phyloP scores from a whole-genome alignment of 352 stramenopile genomes.

The Phytopythium aichiense region DNA sequence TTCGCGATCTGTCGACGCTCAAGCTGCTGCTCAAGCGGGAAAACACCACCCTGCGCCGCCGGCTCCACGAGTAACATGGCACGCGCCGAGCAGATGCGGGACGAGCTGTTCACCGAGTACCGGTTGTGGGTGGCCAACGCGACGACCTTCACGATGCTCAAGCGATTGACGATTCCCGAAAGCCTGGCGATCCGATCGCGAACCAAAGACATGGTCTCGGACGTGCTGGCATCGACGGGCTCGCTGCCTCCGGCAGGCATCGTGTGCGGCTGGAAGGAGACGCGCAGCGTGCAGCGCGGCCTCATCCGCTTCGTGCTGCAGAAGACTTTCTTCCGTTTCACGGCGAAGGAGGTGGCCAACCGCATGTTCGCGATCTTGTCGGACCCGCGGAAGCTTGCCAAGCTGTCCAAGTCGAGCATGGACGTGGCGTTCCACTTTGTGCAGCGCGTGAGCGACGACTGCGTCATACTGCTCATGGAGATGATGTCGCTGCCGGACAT shows the following conservation, averaged over 20 bases:
- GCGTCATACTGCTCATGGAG: constrained; percentile 9
- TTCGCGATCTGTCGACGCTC: not conserved
- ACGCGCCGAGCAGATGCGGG: not conserved
- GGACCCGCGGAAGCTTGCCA: not conserved
- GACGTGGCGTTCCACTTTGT: constrained; percentile 1
- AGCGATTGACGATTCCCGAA: constrained; percentile 3
- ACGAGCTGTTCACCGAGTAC: constrained; percentile 5
- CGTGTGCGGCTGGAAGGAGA: constrained; percentile 7
- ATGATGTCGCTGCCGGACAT: not conserved
- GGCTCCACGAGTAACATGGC: not conserved
- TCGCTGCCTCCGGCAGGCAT: not conserved
- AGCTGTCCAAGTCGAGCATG: constrained; percentile 2
- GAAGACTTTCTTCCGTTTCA: constrained; percentile 7
- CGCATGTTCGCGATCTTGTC: constrained; percentile 3
- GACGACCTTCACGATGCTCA: constrained; percentile 2
- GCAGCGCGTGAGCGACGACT: constrained; percentile 9
- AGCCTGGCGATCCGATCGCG: constrained; percentile 1
- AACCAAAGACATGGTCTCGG: not conserved
- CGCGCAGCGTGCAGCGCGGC: constrained; percentile 1
- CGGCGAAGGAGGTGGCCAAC: not conserved
- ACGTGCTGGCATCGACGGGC: not conserved
- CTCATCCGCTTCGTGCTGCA: constrained; percentile 5
- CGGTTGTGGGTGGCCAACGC: not conserved
- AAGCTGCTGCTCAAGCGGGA: constrained; percentile 2
- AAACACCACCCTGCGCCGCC: not conserved